phyloP scores from a whole-genome alignment of 2,329 filamentous ascomycete genomes.

The Delphinella strobiligena region DNA sequence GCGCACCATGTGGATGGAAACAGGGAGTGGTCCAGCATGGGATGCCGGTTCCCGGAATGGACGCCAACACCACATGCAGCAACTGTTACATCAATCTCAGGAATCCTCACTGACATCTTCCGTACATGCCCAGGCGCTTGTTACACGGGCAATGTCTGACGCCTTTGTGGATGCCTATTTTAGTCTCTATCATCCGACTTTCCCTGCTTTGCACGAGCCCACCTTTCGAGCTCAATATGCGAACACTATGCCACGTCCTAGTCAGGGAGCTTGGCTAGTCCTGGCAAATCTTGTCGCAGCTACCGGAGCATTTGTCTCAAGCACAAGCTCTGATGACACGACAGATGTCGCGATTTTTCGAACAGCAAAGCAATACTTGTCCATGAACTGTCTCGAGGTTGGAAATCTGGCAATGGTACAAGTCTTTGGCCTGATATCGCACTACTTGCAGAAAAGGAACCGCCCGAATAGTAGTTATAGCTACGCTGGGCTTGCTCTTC shows the following conservation, averaged over 20 bases:
- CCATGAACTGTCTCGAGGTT: slow-evolving; percentile 35
- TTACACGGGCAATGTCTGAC: slow-evolving; percentile 5
- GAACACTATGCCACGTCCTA: slow-evolving; percentile 30
- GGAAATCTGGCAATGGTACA: slow-evolving; percentile 39
- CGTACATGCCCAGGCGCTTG: slow-evolving; percentile 4
- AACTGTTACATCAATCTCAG: slow-evolving; percentile 4
- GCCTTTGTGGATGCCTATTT: slow-evolving; percentile 29
- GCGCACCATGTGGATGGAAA: slow-evolving; percentile 6
- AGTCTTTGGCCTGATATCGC: slow-evolving; percentile 34
- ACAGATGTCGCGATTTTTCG: slow-evolving; percentile 32
- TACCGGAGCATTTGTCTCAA: slow-evolving; percentile 30
- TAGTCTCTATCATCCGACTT: slow-evolving; percentile 33
- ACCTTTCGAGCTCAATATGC: slow-evolving; percentile 36
- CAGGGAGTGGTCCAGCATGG: slow-evolving; percentile 4
- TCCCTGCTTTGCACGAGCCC: slow-evolving; percentile 36
- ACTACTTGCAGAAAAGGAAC: slow-evolving; percentile 39
- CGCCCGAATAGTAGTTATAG: slow-evolving; percentile 41
- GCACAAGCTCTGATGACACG: slow-evolving; percentile 23
- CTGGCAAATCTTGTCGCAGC: slow-evolving; percentile 34
- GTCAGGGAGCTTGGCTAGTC: slow-evolving; percentile 32
- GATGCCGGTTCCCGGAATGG: slow-evolving; percentile 2
- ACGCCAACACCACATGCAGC: slow-evolving; percentile 1
- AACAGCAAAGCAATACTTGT: slow-evolving; percentile 33
- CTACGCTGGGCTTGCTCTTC: slow-evolving; percentile 35
- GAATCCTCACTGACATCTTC: slow-evolving; percentile 1